Conservation (phyloP, 768 basidiomycete genomes). For the Mycena olivaceomarginata region DNA sequence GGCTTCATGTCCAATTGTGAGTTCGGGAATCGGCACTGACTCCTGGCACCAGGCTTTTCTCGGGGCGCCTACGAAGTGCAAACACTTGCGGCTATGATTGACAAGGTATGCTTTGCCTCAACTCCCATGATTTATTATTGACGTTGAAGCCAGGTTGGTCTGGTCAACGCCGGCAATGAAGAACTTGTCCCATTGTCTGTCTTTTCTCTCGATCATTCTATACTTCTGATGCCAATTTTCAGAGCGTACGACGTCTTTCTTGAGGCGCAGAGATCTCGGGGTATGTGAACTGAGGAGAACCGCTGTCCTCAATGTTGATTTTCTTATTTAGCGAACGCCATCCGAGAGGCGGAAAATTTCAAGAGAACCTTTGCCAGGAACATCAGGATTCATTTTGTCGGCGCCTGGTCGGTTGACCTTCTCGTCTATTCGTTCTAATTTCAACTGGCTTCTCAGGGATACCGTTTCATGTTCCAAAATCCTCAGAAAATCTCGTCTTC, state of each 20-base stretch:
- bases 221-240: conserved; percentile 17
- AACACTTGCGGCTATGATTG: conserved; percentile 45
- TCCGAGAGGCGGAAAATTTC: conserved; percentile 23
- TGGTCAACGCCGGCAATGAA: conserved; percentile 43
- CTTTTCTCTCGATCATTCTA: not conserved
- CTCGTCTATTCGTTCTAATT: not conserved
- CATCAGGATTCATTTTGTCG: conserved; percentile 41
- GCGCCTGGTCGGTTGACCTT: conserved; percentile 33
- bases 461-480: conserved; percentile 31
- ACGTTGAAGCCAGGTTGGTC: conserved; percentile 40
- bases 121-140: not conserved
- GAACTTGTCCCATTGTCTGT: conserved; percentile 39
- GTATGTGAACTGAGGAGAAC: not conserved
- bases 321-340: not conserved
- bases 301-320: not conserved
- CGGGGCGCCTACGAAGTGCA: conserved; percentile 46
- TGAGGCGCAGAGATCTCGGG: conserved; percentile 2
- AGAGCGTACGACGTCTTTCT: conserved; percentile 37
- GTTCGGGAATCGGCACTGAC: conserved; percentile 7
- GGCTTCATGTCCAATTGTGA: not conserved
- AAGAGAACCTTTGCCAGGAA: conserved; percentile 36
- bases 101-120: conserved; percentile 20
- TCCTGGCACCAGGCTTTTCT: conserved; percentile 34
- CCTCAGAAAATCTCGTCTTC: conserved; percentile 9
- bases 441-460: conserved; percentile 34